Conservation (phyloP, 495 filamentous ascomycete species). For the Tirmania nivea region DNA sequence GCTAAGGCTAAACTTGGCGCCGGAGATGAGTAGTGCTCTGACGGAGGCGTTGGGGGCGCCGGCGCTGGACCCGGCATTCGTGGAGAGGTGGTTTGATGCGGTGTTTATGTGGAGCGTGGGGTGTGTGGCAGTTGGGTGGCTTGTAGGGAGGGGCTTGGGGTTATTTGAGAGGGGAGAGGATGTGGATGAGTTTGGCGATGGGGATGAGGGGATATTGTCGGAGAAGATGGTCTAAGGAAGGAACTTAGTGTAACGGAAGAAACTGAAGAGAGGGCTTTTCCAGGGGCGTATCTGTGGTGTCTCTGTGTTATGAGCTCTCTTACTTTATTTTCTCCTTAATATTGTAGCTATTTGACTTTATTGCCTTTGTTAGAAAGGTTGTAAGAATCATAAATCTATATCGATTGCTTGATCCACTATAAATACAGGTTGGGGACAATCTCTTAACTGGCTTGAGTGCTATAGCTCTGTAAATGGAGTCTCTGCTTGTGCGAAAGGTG, state of each 20-base stretch:
- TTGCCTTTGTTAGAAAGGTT: no score
- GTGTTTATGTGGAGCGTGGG: slow-evolving; percentile 48
- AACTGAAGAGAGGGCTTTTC: no score
- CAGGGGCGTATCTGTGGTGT: no score
- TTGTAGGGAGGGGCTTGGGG: slow-evolving; percentile 39
- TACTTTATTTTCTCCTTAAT: no score
- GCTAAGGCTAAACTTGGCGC: slow-evolving; percentile 48
- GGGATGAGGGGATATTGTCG: slow-evolving; percentile 41
- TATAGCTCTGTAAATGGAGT: no score
- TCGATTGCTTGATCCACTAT: no score
- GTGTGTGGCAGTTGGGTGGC: slow-evolving; percentile 42
- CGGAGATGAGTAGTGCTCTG: slow-evolving; percentile 46
- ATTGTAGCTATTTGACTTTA: no score
- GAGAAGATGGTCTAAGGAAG: not conserved
- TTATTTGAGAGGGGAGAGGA: slow-evolving; percentile 30
- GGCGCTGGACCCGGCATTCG: slow-evolving; percentile 39
- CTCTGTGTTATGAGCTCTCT: no score
- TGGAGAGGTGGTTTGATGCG: slow-evolving; percentile 72
- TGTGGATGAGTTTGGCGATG: slow-evolving; percentile 35
- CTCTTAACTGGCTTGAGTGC: no score
- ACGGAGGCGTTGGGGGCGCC: slow-evolving; percentile 46
- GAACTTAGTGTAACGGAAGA: not conserved
- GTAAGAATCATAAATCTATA: no score
- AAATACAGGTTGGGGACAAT: no score
- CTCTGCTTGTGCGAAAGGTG: no score